Evolutionary conservation across 495 filamentous ascomycete species (phyloP).

Genomic region (Neurospora sp.): DNA sequence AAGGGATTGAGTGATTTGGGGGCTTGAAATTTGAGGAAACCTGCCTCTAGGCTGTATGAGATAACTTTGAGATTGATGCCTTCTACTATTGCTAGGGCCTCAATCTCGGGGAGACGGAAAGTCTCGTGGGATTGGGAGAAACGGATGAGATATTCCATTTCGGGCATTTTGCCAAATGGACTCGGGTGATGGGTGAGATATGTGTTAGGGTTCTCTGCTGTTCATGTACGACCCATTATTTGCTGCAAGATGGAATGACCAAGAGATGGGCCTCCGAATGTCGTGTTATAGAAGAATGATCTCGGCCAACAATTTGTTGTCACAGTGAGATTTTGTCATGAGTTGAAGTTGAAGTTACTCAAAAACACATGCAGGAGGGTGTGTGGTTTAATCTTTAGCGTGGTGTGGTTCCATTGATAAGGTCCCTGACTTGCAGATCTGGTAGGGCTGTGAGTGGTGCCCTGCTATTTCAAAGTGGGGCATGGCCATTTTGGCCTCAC

Average conservation of each 20-base stretch:
- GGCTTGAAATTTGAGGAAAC: background rate
- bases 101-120: constrained; percentile 79
- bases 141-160: constrained; percentile 74
- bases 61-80: constrained; percentile 60
- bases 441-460: background rate
- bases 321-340: background rate
- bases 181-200: background rate
- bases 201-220: background rate
- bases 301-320: background rate
- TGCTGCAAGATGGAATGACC: background rate
- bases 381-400: background rate
- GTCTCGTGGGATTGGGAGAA: constrained; percentile 85
- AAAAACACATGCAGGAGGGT: background rate
- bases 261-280: background rate
- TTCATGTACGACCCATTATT: background rate
- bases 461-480: background rate
- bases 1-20: background rate
- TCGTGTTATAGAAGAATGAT: background rate
- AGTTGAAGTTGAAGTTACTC: background rate
- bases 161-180: background rate
- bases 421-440: background rate
- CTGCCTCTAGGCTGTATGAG: constrained; percentile 63
- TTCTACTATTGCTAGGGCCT: constrained; percentile 64
- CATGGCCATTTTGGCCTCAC: background rate
- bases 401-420: background rate